Conservation (phyloP, 305 asterid species). For the Salvia sclarea region DNA sequence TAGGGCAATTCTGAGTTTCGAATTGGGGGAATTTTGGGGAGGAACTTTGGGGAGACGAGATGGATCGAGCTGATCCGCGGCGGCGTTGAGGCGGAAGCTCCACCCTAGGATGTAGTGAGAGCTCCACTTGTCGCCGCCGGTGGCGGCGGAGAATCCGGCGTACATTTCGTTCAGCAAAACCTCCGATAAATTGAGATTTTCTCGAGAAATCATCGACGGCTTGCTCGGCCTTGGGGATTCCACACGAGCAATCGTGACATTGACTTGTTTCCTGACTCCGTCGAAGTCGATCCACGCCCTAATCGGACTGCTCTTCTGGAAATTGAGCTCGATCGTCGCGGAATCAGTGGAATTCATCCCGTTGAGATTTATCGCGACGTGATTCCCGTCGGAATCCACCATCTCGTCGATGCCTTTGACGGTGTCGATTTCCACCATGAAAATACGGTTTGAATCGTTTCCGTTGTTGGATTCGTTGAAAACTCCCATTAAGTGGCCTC, state of each 20-base stretch:
- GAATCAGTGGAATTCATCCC: slow-evolving; percentile 16
- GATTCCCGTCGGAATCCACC: slow-evolving; percentile 45
- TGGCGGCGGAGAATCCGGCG: slow-evolving; percentile 74
- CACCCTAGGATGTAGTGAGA: slow-evolving; percentile 78
- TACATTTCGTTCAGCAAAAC: slow-evolving; percentile 41
- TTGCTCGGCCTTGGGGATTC: not conserved
- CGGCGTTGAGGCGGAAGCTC: slow-evolving; percentile 63
- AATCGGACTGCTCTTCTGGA: slow-evolving; percentile 39
- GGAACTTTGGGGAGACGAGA: slow-evolving; percentile 36
- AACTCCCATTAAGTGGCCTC: slow-evolving; percentile 56
- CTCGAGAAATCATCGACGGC: slow-evolving; percentile 32
- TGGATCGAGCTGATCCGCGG: slow-evolving; percentile 38
- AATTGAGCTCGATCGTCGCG: not conserved
- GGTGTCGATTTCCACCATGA: slow-evolving; percentile 79
- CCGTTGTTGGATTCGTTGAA: slow-evolving; percentile 35
- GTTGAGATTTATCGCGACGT: slow-evolving; percentile 63
- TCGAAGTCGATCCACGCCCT: slow-evolving; percentile 55
- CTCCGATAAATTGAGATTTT: slow-evolving; percentile 14
- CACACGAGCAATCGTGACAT: slow-evolving; percentile 50
- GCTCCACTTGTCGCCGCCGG: slow-evolving; percentile 47
- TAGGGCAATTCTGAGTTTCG: slow-evolving; percentile 41
- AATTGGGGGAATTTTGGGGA: slow-evolving; percentile 31
- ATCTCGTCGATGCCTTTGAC: too few relatives aligned
- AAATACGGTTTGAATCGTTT: slow-evolving; percentile 40
- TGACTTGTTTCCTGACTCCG: not conserved